phyloP scores from a whole-genome alignment of 768 basidiomycete species.

The Leccinum sublutescens region DNA sequence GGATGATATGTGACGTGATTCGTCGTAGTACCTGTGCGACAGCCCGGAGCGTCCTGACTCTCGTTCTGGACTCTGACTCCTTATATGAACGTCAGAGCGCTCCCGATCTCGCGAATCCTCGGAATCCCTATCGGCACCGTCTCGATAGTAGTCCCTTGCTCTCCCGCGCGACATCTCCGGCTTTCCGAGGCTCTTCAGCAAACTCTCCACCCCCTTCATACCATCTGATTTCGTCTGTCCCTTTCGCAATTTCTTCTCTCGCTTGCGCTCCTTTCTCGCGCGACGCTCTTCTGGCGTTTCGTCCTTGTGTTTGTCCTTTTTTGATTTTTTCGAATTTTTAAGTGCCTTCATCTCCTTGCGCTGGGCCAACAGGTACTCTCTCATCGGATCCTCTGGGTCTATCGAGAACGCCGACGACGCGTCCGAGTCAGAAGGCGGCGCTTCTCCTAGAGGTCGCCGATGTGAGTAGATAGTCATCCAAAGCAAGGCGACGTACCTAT shows the following conservation, averaged over 20 bases:
- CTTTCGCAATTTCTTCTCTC: conserved; percentile 62
- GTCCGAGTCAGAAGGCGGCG: conserved; percentile 61
- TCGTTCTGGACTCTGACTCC: conserved; percentile 22
- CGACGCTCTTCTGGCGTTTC: conserved; percentile 79
- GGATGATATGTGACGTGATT: neutral
- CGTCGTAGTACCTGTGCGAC: conserved; percentile 6
- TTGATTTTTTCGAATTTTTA: conserved; percentile 57
- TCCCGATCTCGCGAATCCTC: conserved; percentile 8
- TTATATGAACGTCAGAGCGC: conserved; percentile 17
- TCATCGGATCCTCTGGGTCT: conserved; percentile 98
- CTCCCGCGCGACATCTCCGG: conserved; percentile 25
- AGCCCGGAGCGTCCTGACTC: conserved; percentile 4
- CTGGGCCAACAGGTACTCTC: conserved; percentile 82
- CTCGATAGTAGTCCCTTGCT: conserved; percentile 1
- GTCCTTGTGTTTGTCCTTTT: conserved; percentile 66
- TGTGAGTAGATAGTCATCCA: conserved; percentile 3
- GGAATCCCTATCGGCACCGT: conserved; percentile 12
- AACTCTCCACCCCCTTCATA: conserved; percentile 62
- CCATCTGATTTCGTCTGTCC: conserved; percentile 54
- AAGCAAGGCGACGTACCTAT: conserved; percentile 44
- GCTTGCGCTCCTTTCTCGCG: conserved; percentile 72
- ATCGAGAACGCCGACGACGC: conserved; percentile 63
- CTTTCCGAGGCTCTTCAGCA: conserved; percentile 48
- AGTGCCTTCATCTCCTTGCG: conserved; percentile 66
- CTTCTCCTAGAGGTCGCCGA: conserved; percentile 41